Base-by-base conservation (phyloP, 371 early-diverging fungal genomes). In the Mortierella sp. region DNA sequence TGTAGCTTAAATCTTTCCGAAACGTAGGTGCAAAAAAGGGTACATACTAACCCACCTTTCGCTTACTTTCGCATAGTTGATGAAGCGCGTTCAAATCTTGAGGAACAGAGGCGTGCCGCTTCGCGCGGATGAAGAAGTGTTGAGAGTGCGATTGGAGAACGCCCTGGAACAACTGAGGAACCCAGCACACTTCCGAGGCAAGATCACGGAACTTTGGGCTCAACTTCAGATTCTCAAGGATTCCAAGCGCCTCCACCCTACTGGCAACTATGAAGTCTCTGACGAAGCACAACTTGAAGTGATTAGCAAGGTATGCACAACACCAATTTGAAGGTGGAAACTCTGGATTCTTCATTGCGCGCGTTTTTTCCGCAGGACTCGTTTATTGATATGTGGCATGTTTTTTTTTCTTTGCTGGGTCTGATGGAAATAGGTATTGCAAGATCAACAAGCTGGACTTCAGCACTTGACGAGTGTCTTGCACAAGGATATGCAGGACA, bases 201-300 rank as follows among this genome's bases (percentile, higher is more conserved):
- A 95, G 81, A 81, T 97, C 34, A 94, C 94, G 72, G 97, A 97
- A 77, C 90, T 97, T 24, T 95, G 95, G 94, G 96, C 96, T 24
- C 93, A 94, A 70, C 83, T 95, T 48, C 96, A 96, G 68, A 88
- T 94, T 77, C 90, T 95, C 34, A 96, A 96, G 79, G 96, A 96
- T 65, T 91, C 94, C 31, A 91, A 91, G 74, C 76, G 93, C 72
- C 88, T 91, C 28, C 89, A 90, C 72, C 89, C 86, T 14, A 68
- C 82, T 11, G 82, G 80, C 42, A 78, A 73, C 55, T 91, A 91
- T 88, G 84, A 88, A 26, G 71, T 84, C 31, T 87, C 90, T 10
- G 89, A 89, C 55, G 88, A 88, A 52, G 83, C 91, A 3, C 86
- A 91, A 42, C 84, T 91, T 80, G 75, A 83, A 13, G 81, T 78